phyloP scores from a whole-genome alignment of 2,329 filamentous ascomycete species.

The Taxawa tesnikishii region DNA sequence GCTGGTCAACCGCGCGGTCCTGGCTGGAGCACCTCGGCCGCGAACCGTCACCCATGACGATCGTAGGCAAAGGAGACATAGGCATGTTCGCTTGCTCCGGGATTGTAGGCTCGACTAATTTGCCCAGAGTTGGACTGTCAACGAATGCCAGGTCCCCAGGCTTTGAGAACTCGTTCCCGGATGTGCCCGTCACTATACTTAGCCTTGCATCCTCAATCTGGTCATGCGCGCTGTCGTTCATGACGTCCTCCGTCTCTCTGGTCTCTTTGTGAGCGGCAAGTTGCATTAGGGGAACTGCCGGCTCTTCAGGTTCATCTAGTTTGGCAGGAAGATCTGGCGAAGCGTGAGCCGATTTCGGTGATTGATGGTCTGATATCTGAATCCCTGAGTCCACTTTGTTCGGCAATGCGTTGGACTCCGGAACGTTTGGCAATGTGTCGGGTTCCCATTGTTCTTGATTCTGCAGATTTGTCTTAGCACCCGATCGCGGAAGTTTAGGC shows the following conservation, averaged over 20 bases:
- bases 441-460: conserved; percentile 7
- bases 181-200: too few relatives aligned
- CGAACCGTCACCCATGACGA: conserved; percentile 12
- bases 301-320: neutral
- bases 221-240: too few relatives aligned
- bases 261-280: too few relatives aligned
- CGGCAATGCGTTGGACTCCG: conserved; percentile 11
- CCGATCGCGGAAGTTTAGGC: too few relatives aligned
- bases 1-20: conserved; percentile 3
- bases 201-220: too few relatives aligned
- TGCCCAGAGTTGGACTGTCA: neutral
- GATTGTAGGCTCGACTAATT: neutral
- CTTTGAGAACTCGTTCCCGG: too few relatives aligned
- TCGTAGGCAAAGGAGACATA: conserved; percentile 6
- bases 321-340: neutral
- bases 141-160: too few relatives aligned
- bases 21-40: too few relatives aligned
- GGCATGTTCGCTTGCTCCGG: conserved; percentile 2
- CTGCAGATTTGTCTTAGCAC: neutral
- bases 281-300: too few relatives aligned
- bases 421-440: conserved; percentile 8
- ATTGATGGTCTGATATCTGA: conserved; percentile 22
- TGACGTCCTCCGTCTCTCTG: neutral
- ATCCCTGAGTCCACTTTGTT: conserved; percentile 45
- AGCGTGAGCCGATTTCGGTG: neutral